These are phyloP conservation scores for Parafenestella ontariensis DNA, from an alignment of 2,329 filamentous ascomycete species.

Conservation along the genomic window DNA sequence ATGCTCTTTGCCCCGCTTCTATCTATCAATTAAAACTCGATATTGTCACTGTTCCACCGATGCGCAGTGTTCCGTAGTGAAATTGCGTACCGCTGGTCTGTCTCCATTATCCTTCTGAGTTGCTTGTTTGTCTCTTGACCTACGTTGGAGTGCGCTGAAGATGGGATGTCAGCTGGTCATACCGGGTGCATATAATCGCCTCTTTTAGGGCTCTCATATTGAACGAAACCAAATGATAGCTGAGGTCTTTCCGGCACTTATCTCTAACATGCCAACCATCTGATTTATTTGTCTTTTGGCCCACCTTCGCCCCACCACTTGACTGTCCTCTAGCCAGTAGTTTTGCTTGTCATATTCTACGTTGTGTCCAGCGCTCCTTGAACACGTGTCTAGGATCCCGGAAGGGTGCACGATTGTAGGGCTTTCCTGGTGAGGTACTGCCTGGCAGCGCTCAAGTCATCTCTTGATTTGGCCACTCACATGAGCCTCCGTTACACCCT, in stretches of 20 bases:
- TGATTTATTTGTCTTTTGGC: neutral
- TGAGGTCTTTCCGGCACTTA: no score
- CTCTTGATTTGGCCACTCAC: slow-evolving; percentile 28
- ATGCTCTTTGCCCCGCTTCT: neutral
- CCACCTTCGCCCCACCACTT: neutral
- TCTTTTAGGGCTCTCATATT: neutral
- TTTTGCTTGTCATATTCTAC: slow-evolving; percentile 1
- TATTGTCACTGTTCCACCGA: neutral
- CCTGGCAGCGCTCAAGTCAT: neutral
- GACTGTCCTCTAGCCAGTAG: neutral
- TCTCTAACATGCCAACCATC: neutral
- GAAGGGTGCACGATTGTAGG: slow-evolving; percentile 3
- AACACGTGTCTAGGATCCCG: slow-evolving; percentile 24
- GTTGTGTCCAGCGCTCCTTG: slow-evolving; percentile 3
- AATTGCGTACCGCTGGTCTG: neutral
- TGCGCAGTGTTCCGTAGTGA: neutral
- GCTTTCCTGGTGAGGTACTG: slow-evolving; percentile 1
- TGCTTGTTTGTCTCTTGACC: no score
- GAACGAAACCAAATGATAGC: no score
- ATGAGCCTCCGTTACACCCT: slow-evolving; percentile 30
- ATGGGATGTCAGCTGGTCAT: no score
- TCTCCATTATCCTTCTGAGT: no score
- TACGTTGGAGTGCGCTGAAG: no score
- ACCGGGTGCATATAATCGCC: neutral
- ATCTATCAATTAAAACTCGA: neutral